phyloP scores from a whole-genome alignment of 208 protist genomes.

The Leishmania gerbilli region DNA sequence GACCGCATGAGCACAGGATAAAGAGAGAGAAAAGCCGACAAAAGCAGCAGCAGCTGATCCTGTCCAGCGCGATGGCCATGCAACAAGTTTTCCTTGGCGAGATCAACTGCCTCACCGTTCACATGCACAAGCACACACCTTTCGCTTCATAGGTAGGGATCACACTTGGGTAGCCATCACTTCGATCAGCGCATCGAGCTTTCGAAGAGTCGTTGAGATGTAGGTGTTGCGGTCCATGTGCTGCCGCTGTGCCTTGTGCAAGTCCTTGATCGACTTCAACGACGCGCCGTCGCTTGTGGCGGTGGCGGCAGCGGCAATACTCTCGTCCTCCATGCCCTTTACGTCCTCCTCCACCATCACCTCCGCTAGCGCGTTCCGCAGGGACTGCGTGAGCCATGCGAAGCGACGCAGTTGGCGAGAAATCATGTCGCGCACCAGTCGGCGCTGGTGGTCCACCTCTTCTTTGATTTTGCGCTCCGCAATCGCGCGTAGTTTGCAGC shows the following conservation, averaged over 20 bases:
- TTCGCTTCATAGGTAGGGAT: neutral
- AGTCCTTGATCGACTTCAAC: constrained; percentile 13
- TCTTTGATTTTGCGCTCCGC: constrained; percentile 29
- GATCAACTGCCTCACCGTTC: neutral
- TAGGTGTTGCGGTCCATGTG: constrained; percentile 24
- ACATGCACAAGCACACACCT: neutral
- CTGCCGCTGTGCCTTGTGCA: constrained; percentile 23
- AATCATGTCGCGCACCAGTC: constrained; percentile 47
- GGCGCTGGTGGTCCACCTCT: constrained; percentile 34
- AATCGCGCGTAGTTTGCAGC: constrained; percentile 26
- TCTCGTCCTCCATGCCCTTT: constrained; percentile 4
- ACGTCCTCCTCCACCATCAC: constrained; percentile 33
- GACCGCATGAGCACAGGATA: no score
- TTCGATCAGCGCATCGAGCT: constrained; percentile 20
- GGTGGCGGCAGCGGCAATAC: neutral
- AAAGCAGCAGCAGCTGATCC: neutral
- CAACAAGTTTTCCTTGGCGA: neutral
- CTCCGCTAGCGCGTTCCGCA: constrained; percentile 38
- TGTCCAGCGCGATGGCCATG: neutral
- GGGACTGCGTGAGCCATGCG: constrained; percentile 31
- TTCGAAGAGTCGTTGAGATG: constrained; percentile 20
- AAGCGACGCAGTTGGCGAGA: constrained; percentile 45
- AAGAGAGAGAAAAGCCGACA: neutral
- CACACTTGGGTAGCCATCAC: constrained; percentile 30
- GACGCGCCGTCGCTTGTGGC: constrained; percentile 2